These are phyloP conservation scores for Cadophora luteo-olivacea DNA, from an alignment of 2,329 filamentous ascomycete species.

Conservation along the genomic window DNA sequence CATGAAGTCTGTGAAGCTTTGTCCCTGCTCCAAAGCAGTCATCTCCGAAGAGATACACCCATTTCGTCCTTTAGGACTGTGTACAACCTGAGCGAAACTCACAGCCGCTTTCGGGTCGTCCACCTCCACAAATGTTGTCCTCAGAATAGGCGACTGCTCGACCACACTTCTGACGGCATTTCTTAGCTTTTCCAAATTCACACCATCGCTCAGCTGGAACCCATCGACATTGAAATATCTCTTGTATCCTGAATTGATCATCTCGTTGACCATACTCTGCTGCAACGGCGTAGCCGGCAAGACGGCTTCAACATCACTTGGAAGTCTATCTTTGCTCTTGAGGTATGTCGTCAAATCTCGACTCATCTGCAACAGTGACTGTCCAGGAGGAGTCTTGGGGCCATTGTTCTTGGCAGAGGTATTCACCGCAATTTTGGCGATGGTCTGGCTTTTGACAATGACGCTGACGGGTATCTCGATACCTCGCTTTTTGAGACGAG, in stretches of 20 bases:
- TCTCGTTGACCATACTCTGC: conserved; percentile 84
- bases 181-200: conserved; percentile 63
- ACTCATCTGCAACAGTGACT: conserved; percentile 40
- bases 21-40: background rate
- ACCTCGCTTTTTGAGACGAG: conserved; percentile 67
- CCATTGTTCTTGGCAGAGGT: conserved; percentile 30
- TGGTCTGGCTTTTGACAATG: conserved; percentile 76
- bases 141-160: conserved; percentile 69
- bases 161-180: conserved; percentile 68
- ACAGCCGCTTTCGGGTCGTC: conserved; percentile 62
- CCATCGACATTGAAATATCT: conserved; percentile 89
- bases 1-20: conserved; percentile 45
- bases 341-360: conserved; percentile 50
- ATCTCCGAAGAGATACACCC: background rate
- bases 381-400: conserved; percentile 5
- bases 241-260: conserved; percentile 74
- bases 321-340: conserved; percentile 43
- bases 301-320: conserved; percentile 59
- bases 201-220: conserved; percentile 60
- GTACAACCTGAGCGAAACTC: conserved; percentile 63
- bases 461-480: conserved; percentile 72
- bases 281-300: conserved; percentile 84
- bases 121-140: conserved; percentile 75
- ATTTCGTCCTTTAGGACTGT: conserved; percentile 27
- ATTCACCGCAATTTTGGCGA: conserved; percentile 61